Evolutionary conservation across 179 eudicot genomes (phyloP).

Genomic region (Spergularia azorica): DNA sequence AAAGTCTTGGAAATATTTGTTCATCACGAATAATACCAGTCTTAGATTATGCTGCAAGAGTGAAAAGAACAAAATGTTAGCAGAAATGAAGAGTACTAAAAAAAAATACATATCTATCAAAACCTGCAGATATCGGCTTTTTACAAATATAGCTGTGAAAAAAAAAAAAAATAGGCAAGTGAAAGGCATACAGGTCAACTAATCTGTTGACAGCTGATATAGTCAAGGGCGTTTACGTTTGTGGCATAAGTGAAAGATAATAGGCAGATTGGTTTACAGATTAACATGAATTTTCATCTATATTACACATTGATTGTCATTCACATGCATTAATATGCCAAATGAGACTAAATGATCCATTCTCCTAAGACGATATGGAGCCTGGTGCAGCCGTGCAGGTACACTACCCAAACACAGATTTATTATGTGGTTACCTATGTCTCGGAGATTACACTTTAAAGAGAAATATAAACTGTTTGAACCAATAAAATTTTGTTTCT

Average conservation of each 20-base stretch:
- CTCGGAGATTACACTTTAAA: no score
- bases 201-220: not conserved
- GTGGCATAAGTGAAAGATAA: not conserved
- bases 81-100: not conserved
- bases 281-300: not conserved
- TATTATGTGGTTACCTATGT: no score
- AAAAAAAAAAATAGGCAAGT: no score
- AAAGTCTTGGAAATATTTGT: constrained; percentile 87
- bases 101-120: not conserved
- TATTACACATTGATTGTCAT: no score
- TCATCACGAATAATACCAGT: constrained; percentile 80
- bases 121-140: no score
- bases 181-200: no score
- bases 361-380: no score
- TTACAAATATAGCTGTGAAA: no score
- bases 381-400: no score
- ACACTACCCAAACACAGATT: no score
- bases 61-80: constrained; percentile 3
- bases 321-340: not conserved
- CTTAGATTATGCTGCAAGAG: constrained; percentile 91
- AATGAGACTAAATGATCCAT: not conserved
- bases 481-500: no score
- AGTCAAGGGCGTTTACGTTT: not conserved
- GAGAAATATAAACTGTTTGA: no score
- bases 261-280: not conserved